phyloP scores from a whole-genome alignment of 1,284 basidiomycete species.

The Marasmius tenuissimus region DNA sequence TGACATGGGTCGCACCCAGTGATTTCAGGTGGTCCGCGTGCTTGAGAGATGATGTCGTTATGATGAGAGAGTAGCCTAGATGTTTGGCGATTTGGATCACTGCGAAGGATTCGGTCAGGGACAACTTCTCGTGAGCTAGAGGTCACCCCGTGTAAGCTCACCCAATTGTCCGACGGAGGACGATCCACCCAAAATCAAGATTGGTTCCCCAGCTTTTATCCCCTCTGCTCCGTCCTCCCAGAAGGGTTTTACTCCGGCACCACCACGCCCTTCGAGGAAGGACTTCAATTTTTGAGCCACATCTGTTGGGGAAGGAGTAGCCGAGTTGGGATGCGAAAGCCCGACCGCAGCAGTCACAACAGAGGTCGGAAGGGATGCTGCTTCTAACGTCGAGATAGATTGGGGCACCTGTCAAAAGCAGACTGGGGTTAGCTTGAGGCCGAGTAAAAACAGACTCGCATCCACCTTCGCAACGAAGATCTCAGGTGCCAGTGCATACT shows the following conservation, averaged over 20 bases:
- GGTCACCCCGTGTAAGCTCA: conserved; percentile 9
- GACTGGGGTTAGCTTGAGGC: background rate
- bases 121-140: background rate
- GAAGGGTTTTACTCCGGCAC: conserved; percentile 29
- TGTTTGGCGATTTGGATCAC: conserved; percentile 13
- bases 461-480: conserved; percentile 43
- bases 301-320: background rate
- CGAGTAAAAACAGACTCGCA: background rate
- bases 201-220: conserved; percentile 19
- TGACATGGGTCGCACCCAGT: conserved; percentile 40
- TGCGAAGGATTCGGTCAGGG: background rate
- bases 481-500: conserved; percentile 42
- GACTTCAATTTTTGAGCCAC: conserved; percentile 25
- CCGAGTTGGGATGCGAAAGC: background rate
- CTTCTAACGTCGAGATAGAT: conserved; percentile 23
- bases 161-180: conserved; percentile 28
- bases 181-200: conserved; percentile 26
- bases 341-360: background rate
- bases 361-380: conserved; percentile 13
- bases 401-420: background rate
- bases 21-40: conserved; percentile 34
- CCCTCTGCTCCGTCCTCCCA: conserved; percentile 30
- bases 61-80: conserved; percentile 36
- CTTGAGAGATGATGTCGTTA: conserved; percentile 36
- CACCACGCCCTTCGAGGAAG: conserved; percentile 30